These are phyloP conservation scores for Cladosporium sp. DNA, from an alignment of 2,329 filamentous ascomycete species.

Conservation along the genomic window DNA sequence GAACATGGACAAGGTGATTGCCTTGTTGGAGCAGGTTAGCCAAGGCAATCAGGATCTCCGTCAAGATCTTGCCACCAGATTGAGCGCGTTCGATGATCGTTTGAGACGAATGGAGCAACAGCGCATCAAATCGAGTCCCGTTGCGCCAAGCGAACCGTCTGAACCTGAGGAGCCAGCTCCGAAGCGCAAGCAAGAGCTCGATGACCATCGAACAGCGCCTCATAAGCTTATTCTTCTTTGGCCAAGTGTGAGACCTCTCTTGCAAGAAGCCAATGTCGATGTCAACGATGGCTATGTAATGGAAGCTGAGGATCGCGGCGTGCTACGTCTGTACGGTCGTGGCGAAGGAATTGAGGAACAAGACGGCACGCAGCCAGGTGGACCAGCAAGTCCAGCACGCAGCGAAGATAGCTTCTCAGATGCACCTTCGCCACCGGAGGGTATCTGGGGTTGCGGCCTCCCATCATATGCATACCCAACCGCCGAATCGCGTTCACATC, in stretches of 20 bases:
- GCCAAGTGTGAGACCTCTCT: conserved; percentile 49
- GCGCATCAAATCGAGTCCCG: conserved; percentile 19
- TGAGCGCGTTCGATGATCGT: conserved; percentile 29
- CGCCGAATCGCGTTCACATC: conserved; percentile 36
- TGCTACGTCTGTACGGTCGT: conserved; percentile 40
- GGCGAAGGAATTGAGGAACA: conserved; percentile 44
- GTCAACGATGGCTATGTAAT: conserved; percentile 40
- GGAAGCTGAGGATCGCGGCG: conserved; percentile 41
- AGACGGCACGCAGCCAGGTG: conserved; percentile 38
- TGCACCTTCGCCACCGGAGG: conserved; percentile 49
- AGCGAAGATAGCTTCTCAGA: conserved; percentile 41
- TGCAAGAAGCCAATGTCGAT: conserved; percentile 32
- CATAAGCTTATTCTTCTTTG: conserved; percentile 72
- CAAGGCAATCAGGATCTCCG: neutral
- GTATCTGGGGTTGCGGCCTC: conserved; percentile 53
- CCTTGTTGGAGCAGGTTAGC: conserved; percentile 12
- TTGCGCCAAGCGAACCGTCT: conserved; percentile 14
- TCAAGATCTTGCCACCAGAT: conserved; percentile 6
- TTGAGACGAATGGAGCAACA: conserved; percentile 32
- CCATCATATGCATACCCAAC: conserved; percentile 26
- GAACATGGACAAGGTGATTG: conserved; percentile 53
- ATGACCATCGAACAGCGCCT: conserved; percentile 87
- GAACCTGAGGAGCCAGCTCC: conserved; percentile 40
- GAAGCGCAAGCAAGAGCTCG: conserved; percentile 67
- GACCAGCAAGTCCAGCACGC: conserved; percentile 43